Conservation (phyloP, 1,284 basidiomycete genomes). For the Somion occarium region DNA sequence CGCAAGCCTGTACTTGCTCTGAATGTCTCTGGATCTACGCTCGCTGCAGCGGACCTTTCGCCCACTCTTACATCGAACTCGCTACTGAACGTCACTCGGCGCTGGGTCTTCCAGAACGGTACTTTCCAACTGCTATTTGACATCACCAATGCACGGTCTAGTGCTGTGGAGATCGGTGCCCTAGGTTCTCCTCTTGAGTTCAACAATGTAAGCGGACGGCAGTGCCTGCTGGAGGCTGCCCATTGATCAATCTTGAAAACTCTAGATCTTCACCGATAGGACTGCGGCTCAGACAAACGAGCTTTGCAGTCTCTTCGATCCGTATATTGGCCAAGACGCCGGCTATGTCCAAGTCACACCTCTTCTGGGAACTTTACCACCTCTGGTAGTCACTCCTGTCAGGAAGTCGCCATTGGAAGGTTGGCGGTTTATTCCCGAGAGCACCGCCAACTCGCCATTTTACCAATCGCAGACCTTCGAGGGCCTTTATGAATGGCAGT, state of each 20-base stretch:
- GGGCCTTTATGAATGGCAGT: constrained; percentile 56
- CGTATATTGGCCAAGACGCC: constrained; percentile 54
- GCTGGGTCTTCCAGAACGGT: constrained; percentile 43
- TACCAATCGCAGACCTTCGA: constrained; percentile 62
- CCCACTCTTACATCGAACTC: constrained; percentile 44
- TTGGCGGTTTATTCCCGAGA: constrained; percentile 54
- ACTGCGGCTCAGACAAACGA: constrained; percentile 48
- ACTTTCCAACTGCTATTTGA: constrained; percentile 47
- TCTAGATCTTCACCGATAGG: constrained; percentile 55
- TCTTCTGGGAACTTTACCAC: constrained; percentile 49
- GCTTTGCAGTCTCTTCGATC: constrained; percentile 52
- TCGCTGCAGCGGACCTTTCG: constrained; percentile 45
- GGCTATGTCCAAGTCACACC: constrained; percentile 51
- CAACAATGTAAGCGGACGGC: constrained; percentile 48
- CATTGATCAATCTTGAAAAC: background rate
- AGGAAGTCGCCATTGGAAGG: constrained; percentile 51
- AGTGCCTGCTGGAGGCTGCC: background rate
- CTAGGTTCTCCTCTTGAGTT: constrained; percentile 52
- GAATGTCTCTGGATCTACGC: constrained; percentile 35
- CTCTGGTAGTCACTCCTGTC: constrained; percentile 46
- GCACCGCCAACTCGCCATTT: constrained; percentile 38
- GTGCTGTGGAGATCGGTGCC: constrained; percentile 50
- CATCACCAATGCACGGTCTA: constrained; percentile 42
- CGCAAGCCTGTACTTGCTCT: constrained; percentile 38
- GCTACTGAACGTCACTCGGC: constrained; percentile 46